These are phyloP conservation scores for Prosopis cineraria DNA, from an alignment of 306 rosid genomes.

Conservation along the genomic window DNA sequence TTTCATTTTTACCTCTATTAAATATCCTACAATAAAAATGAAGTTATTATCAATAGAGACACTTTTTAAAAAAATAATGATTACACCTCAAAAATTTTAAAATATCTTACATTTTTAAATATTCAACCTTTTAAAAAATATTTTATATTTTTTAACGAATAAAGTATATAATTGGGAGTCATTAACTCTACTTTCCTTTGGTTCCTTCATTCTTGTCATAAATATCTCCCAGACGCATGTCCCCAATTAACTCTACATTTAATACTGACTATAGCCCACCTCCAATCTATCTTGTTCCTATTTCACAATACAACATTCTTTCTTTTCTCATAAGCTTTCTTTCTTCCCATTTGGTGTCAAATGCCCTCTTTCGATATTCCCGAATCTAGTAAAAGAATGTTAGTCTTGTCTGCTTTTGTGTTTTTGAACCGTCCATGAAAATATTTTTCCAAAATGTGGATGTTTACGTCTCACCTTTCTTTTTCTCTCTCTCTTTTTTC, in stretches of 20 bases:
- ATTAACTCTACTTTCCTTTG: not conserved
- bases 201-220: not conserved
- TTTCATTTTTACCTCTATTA: too few species aligned
- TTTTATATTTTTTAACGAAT: too few species aligned
- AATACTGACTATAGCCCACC: not conserved
- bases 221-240: not conserved
- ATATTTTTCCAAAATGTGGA: not conserved
- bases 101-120: too few species aligned
- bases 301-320: not conserved
- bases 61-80: too few species aligned
- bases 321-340: not conserved
- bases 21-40: too few species aligned
- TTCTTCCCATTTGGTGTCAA: not conserved
- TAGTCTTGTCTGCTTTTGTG: not conserved
- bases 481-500: not conserved
- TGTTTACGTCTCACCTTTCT: not conserved
- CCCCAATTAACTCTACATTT: not conserved
- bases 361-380: not conserved
- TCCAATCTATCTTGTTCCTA: not conserved
- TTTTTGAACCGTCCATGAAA: not conserved
- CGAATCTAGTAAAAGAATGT: not conserved
- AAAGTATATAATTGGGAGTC: not conserved
- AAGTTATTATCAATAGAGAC: too few species aligned
- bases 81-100: too few species aligned
- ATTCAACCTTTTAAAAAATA: too few species aligned